phyloP scores from a whole-genome alignment of 1,284 basidiomycete species.

The Fomitopsis palustris region DNA sequence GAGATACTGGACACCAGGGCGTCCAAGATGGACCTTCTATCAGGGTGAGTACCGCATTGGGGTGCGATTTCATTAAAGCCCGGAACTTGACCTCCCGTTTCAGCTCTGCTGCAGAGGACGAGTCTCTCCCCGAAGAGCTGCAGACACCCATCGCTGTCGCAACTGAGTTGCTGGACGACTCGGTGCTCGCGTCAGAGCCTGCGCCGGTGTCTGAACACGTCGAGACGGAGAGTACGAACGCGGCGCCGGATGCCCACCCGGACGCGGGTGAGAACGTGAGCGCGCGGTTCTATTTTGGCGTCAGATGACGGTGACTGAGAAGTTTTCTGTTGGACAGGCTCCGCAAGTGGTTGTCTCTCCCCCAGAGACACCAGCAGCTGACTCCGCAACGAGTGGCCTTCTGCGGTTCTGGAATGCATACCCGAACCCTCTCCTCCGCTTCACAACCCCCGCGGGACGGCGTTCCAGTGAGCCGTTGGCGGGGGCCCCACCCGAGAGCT shows the following conservation, averaged over 20 bases:
- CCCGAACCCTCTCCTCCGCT: constrained; percentile 38
- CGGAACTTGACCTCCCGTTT: constrained; percentile 5
- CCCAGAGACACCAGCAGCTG: constrained; percentile 17
- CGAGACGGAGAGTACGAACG: constrained; percentile 28
- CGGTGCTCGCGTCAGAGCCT: constrained; percentile 21
- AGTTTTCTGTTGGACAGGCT: constrained; percentile 9
- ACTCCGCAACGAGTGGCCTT: constrained; percentile 31
- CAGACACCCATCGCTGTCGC: constrained; percentile 62
- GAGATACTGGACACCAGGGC: constrained; percentile 69
- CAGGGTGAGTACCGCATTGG: constrained; percentile 44
- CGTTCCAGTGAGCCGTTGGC: constrained; percentile 18
- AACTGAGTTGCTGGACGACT: constrained; percentile 48
- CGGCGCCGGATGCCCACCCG: constrained; percentile 23
- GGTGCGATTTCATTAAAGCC: constrained; percentile 4
- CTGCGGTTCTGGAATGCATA: constrained; percentile 45
- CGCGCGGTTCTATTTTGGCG: not conserved
- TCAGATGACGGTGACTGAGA: constrained; percentile 9
- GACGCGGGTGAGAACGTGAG: constrained; percentile 26
- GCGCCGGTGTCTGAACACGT: constrained; percentile 26
- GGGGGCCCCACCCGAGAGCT: constrained; percentile 9
- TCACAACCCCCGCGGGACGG: constrained; percentile 26
- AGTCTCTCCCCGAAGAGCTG: constrained; percentile 58
- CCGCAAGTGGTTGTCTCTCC: constrained; percentile 12
- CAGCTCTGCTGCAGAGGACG: constrained; percentile 42
- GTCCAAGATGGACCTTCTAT: constrained; percentile 58